A percentile compares a stretch with the other conserved stretches of the same genome.
Evolutionary conservation across 345 rosid species (phyloP).

Genomic region (Eucalyptus regnans): DNA sequence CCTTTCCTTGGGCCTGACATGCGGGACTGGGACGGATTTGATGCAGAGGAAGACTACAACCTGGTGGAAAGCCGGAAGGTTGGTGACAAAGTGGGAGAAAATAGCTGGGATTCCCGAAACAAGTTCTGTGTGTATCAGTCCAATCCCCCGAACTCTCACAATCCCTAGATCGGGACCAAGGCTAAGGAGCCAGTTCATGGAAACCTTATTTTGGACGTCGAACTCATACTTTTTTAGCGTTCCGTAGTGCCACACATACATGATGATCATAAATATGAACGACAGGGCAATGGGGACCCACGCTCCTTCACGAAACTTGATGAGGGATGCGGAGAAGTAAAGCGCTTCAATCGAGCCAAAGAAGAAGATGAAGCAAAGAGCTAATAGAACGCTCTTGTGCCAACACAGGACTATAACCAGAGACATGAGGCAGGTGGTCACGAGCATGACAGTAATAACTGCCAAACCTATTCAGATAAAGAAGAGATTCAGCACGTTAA

Average conservation of each 20-base stretch:
- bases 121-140: constrained; percentile 86
- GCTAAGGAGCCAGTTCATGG: constrained; percentile 79
- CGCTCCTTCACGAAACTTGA: constrained; percentile 93
- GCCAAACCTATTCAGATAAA: constrained; percentile 65
- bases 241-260: constrained; percentile 95
- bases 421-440: constrained; percentile 90
- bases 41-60: constrained; percentile 87
- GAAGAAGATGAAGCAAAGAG: constrained; percentile 59
- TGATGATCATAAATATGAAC: constrained; percentile 53
- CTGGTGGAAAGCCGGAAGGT: constrained; percentile 98
- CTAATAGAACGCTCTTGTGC: constrained; percentile 57
- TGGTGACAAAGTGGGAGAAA: constrained; percentile 95
- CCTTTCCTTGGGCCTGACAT: constrained; percentile 78
- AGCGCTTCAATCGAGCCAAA: constrained; percentile 84
- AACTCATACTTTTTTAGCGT: constrained; percentile 76
- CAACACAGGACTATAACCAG: constrained; percentile 86
- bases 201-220: constrained; percentile 90
- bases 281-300: constrained; percentile 92
- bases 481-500: background rate
- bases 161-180: constrained; percentile 78
- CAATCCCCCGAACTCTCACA: constrained; percentile 82
- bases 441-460: constrained; percentile 94
- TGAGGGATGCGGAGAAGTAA: constrained; percentile 95
- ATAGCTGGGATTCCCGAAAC: constrained; percentile 93
- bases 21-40: constrained; percentile 94